Conservation (phyloP, 805 yeast genomes). For the Metschnikowia bowlesiae region DNA sequence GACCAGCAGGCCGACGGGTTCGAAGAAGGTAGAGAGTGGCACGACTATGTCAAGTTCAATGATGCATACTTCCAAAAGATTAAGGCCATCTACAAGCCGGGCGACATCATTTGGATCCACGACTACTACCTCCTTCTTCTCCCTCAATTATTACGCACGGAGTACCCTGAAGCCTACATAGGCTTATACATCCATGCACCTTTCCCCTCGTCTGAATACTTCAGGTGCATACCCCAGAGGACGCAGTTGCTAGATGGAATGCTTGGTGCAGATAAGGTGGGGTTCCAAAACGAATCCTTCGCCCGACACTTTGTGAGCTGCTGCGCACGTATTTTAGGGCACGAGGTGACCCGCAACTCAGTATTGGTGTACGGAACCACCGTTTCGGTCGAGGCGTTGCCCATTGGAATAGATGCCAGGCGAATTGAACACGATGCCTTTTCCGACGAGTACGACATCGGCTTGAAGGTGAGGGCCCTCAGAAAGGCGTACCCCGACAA, state of each 20-base stretch:
- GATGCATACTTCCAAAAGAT: slow-evolving; percentile 85
- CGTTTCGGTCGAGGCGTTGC: slow-evolving; percentile 69
- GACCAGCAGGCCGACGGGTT: slow-evolving; percentile 66
- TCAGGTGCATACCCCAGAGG: slow-evolving; percentile 83
- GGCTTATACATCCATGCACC: slow-evolving; percentile 84
- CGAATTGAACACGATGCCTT: slow-evolving; percentile 63
- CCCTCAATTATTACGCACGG: slow-evolving; percentile 80
- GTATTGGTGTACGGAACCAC: slow-evolving; percentile 74
- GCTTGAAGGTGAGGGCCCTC: slow-evolving; percentile 61
- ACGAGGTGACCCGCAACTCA: slow-evolving; percentile 56
- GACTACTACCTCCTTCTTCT: slow-evolving; percentile 79
- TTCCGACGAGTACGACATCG: slow-evolving; percentile 37
- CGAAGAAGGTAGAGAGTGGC: slow-evolving; percentile 70
- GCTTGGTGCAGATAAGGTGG: slow-evolving; percentile 82
- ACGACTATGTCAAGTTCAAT: slow-evolving; percentile 84
- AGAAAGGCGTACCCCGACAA: slow-evolving; percentile 57
- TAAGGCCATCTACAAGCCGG: slow-evolving; percentile 68
- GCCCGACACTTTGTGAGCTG: slow-evolving; percentile 88
- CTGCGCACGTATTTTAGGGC: slow-evolving; percentile 82
- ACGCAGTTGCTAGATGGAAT: slow-evolving; percentile 81
- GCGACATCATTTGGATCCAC: slow-evolving; percentile 90
- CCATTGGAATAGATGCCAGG: slow-evolving; percentile 84
- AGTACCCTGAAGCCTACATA: slow-evolving; percentile 65
- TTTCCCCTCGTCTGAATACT: slow-evolving; percentile 93
- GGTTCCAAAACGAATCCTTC: slow-evolving; percentile 82